phyloP scores from a whole-genome alignment of 2,329 filamentous ascomycete genomes.

The Anisogramma anomala region DNA sequence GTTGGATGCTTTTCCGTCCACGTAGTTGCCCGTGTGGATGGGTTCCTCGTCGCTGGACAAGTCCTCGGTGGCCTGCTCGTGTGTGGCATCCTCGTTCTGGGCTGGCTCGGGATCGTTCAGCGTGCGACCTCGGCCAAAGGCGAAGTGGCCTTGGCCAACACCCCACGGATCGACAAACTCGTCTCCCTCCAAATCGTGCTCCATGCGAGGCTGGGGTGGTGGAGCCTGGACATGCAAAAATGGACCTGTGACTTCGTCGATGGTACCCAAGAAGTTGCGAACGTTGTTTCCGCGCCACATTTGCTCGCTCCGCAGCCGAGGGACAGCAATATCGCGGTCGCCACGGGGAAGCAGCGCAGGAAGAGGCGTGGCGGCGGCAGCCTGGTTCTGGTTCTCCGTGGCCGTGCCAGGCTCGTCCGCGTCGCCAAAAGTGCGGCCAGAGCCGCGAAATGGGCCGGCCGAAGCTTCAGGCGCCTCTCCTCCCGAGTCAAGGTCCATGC shows the following conservation, averaged over 20 bases:
- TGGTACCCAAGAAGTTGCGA: no score
- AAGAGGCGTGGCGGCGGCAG: neutral
- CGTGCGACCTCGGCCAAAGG: slow-evolving; percentile 3
- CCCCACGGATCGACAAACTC: neutral
- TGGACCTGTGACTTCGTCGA: no score
- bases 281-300: neutral
- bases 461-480: no score
- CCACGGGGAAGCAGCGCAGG: no score
- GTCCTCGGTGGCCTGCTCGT: neutral
- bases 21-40: neutral
- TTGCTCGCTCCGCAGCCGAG: neutral
- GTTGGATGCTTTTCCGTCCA: neutral
- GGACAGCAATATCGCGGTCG: no score
- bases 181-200: neutral
- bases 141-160: neutral
- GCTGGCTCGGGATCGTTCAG: neutral
- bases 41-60: neutral
- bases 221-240: no score
- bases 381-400: neutral
- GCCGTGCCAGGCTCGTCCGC: neutral
- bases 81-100: neutral
- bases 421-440: slow-evolving; percentile 1
- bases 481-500: neutral
- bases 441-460: neutral
- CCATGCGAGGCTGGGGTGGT: neutral